Evolutionary conservation across 306 rosid genomes (phyloP).

Genomic region (Acacia crassicarpa): DNA sequence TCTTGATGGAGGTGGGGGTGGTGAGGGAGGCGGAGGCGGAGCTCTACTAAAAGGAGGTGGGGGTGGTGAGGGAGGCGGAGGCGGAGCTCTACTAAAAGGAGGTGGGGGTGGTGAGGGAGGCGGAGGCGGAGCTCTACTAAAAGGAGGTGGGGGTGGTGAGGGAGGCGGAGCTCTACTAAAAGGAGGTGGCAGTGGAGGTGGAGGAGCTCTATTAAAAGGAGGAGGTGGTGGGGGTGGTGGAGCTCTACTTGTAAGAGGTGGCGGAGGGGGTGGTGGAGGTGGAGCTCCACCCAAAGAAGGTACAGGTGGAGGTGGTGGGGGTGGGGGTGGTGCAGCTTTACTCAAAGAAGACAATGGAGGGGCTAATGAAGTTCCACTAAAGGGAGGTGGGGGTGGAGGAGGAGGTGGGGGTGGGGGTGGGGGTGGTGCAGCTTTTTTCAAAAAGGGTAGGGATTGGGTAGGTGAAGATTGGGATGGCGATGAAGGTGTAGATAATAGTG

Average conservation of each 20-base stretch:
- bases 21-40: slow-evolving; percentile 18
- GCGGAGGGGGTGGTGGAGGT: slow-evolving; percentile 31
- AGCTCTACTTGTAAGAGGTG: slow-evolving; percentile 24
- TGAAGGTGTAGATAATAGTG: background rate
- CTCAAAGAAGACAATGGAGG: slow-evolving; percentile 21
- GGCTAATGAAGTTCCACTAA: slow-evolving; percentile 16
- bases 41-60: slow-evolving; percentile 7
- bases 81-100: slow-evolving; percentile 12
- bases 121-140: slow-evolving; percentile 18
- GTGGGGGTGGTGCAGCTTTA: slow-evolving; percentile 34
- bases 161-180: background rate
- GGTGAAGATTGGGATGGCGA: slow-evolving; percentile 22
- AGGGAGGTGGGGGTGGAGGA: slow-evolving; percentile 33
- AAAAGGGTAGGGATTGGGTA: slow-evolving; percentile 38
- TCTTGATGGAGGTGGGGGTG: slow-evolving; percentile 26
- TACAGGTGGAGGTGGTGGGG: slow-evolving; percentile 28
- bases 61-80: slow-evolving; percentile 9
- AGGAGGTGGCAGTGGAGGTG: slow-evolving; percentile 27
- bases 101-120: slow-evolving; percentile 25
- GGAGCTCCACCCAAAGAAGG: slow-evolving; percentile 21
- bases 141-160: slow-evolving; percentile 25
- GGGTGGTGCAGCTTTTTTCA: slow-evolving; percentile 12
- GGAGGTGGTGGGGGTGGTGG: slow-evolving; percentile 27
- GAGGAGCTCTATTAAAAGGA: slow-evolving; percentile 4
- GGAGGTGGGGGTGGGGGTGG: slow-evolving; percentile 16